Conservation (phyloP, 306 rosid genomes). For the Hippophae tibetana region DNA sequence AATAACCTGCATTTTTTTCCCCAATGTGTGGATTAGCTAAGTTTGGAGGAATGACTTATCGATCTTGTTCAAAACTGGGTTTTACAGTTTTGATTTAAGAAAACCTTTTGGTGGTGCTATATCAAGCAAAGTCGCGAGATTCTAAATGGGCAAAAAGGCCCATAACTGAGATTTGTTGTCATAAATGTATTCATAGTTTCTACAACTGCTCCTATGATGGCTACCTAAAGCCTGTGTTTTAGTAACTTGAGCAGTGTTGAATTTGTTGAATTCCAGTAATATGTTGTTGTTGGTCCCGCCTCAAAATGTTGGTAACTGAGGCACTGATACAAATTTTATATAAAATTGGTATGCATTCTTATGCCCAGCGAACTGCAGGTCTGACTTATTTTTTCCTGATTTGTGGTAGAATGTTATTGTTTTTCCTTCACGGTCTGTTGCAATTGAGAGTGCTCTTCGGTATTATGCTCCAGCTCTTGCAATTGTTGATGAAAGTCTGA, state of each 20-base stretch:
- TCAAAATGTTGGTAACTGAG: not conserved
- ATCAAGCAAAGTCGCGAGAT: not conserved
- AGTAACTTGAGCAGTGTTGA: no score
- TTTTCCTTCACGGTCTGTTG: slow-evolving; percentile 88
- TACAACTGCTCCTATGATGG: not conserved
- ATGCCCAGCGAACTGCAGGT: slow-evolving; percentile 5
- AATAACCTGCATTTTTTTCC: no score
- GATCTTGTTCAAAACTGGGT: not conserved
- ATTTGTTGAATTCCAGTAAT: no score
- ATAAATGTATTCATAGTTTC: not conserved
- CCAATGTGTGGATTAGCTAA: no score
- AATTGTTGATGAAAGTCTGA: slow-evolving; percentile 89
- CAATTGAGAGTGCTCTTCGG: slow-evolving; percentile 89
- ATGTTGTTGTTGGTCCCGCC: not conserved
- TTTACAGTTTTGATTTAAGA: not conserved
- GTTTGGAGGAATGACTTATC: not conserved
- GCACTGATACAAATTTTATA: not conserved
- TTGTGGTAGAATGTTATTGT: slow-evolving; percentile 74
- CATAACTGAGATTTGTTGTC: not conserved
- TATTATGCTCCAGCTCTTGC: slow-evolving; percentile 89
- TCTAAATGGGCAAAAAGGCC: not conserved
- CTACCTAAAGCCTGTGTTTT: no score
- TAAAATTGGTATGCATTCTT: not conserved
- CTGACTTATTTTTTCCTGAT: slow-evolving; percentile 28
- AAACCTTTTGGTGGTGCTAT: not conserved